phyloP scores from a whole-genome alignment of 176 grass and related monocot genomes.

The Aegilops tauschii region DNA sequence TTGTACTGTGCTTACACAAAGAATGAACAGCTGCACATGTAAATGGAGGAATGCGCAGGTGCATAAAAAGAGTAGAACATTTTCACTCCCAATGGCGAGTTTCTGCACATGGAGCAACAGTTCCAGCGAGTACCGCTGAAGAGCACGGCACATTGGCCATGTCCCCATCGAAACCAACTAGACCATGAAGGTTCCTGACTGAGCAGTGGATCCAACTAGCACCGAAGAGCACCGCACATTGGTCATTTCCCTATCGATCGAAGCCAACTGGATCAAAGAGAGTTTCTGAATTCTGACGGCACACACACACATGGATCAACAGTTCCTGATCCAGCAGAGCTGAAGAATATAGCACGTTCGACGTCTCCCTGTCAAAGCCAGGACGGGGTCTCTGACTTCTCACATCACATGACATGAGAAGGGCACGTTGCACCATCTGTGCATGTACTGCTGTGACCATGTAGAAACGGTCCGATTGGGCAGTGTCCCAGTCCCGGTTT shows the following conservation, averaged over 20 bases:
- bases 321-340: too few species aligned
- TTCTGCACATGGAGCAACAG: conserved; percentile 23
- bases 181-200: not conserved
- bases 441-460: not conserved
- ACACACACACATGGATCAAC: not conserved
- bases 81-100: not conserved
- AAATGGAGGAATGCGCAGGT: not conserved
- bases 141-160: not conserved
- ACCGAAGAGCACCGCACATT: not conserved
- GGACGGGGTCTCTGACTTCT: conserved; percentile 10
- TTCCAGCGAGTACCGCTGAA: not conserved
- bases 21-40: not conserved
- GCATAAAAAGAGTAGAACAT: too few species aligned
- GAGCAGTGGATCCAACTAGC: too few species aligned
- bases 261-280: not conserved
- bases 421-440: conserved; percentile 2
- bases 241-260: not conserved
- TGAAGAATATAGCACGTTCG: not conserved
- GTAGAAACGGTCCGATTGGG: conserved; percentile 30
- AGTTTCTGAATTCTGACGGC: not conserved
- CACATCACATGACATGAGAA: not conserved
- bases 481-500: not conserved
- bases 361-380: too few species aligned
- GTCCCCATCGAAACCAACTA: not conserved
- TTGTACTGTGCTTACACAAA: too few species aligned